A percentile compares a stretch with the other conserved stretches of the same genome.
phyloP scores from a whole-genome alignment of 495 filamentous ascomycete genomes.

The Penicillium simplicissimum region DNA sequence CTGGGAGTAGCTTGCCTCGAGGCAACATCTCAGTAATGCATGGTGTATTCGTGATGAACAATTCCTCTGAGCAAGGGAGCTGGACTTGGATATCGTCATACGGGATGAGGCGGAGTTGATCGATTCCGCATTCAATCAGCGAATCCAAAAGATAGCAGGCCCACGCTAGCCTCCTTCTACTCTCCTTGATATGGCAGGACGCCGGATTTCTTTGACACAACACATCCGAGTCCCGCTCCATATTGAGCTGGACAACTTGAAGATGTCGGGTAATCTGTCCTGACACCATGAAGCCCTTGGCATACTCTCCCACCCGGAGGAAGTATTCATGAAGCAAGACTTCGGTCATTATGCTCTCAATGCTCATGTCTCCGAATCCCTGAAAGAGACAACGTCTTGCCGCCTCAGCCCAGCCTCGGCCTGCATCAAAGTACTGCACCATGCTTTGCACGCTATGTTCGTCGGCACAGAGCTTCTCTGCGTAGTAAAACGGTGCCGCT shows the following conservation, averaged over 20 bases:
- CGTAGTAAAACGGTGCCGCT: background rate
- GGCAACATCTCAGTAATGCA: slow-evolving; percentile 1
- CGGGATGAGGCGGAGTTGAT: background rate
- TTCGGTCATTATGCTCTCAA: slow-evolving; percentile 2
- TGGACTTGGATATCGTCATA: background rate
- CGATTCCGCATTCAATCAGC: slow-evolving; percentile 1
- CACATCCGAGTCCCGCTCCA: slow-evolving; percentile 3
- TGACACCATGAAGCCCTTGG: background rate
- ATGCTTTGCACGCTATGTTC: background rate
- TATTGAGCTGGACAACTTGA: slow-evolving; percentile 1
- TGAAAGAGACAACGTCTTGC: background rate
- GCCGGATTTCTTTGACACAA: background rate
- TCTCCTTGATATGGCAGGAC: background rate
- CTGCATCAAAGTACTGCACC: slow-evolving; percentile 4
- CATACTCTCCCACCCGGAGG: slow-evolving; percentile 3
- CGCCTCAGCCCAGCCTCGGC: slow-evolving; percentile 1
- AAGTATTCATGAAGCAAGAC: slow-evolving; percentile 1
- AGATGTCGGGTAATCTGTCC: slow-evolving; percentile 1
- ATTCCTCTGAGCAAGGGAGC: background rate
- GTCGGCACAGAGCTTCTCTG: background rate
- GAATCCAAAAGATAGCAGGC: slow-evolving; percentile 1
- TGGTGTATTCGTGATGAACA: background rate
- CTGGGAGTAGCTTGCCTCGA: background rate
- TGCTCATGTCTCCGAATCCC: background rate
- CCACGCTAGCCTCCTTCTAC: background rate